A percentile compares a stretch with the other conserved stretches of the same genome.
phyloP scores from a whole-genome alignment of 2,329 filamentous ascomycete genomes.

The Rhynchosporium agropyri region DNA sequence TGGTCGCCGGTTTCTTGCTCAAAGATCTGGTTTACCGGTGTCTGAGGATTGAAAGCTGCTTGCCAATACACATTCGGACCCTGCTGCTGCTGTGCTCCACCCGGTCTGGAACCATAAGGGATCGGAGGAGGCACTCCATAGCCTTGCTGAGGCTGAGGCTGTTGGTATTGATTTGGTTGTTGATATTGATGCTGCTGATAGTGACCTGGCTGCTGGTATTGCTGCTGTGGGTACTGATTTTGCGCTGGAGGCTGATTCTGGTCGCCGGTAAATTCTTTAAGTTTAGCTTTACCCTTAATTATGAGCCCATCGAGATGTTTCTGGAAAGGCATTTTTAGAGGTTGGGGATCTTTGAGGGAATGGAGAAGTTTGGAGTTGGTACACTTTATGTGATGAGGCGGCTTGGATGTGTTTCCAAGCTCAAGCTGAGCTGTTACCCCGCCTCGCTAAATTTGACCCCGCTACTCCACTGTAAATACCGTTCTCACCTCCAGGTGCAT shows the following conservation, averaged over 20 bases:
- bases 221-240: too few species aligned
- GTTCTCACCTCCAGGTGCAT: too few species aligned
- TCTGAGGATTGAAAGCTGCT: conserved; percentile 51
- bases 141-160: conserved; percentile 8
- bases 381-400: not conserved
- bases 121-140: conserved; percentile 21
- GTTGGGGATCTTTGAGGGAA: not conserved
- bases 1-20: conserved; percentile 58
- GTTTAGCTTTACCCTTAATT: conserved; percentile 35
- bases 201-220: not conserved
- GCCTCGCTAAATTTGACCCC: conserved; percentile 12
- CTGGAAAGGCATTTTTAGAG: conserved; percentile 33
- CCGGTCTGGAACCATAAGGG: conserved; percentile 20
- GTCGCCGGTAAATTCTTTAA: conserved; percentile 28
- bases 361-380: conserved; percentile 6
- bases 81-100: conserved; percentile 11
- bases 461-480: not conserved
- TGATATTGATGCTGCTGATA: conserved; percentile 17
- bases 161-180: conserved; percentile 13
- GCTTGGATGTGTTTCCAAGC: not conserved
- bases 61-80: conserved; percentile 51
- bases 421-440: not conserved
- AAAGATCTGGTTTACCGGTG: conserved; percentile 54
- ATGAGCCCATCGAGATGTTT: conserved; percentile 29
- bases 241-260: conserved; percentile 21